Base-by-base conservation (phyloP, 2,329 filamentous ascomycete species). In the Rosellinia necatrix region DNA sequence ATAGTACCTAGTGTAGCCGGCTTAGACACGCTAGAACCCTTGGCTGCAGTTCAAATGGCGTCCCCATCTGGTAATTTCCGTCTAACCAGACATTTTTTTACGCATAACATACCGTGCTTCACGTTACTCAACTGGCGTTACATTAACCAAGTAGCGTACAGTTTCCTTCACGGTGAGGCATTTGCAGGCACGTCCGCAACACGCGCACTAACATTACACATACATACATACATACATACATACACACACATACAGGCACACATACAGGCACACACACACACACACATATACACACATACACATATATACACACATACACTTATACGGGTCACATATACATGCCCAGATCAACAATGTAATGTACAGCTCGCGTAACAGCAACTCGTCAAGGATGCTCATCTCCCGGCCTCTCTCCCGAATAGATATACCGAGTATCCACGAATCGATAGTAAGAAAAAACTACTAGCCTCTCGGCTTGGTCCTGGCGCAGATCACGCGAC, bases 401-500 rank as follows among this genome's bases (percentile, higher is more conserved):
- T 42, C 10, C 35, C 37, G 42, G 43, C 15, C 34, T 15, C 2
- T 8, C 4, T 27, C 37, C 43, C 17, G 43, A 12, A 22, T 29
- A n/a, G n/a, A n/a, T 17, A 13, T 30, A 46, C 27, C 34, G 21
- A 38, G 15, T 35, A 29, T 40, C 38, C 32, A 32, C 37, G 13
- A 22, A 25, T 30, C 15, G n/a, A 40, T 29, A 32, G 41, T 43
- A 55, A 58, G 42, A 38, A 51, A 50, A 34, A 17, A 10, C 9
- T 22, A 35, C 34, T 42, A 30, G 13, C 35, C 27, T 35, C 24
- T 9, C 25, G 17, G 15, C 12, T 40, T 35, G 32, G 47, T 37
- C 38, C 38, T 56, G 52, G 56, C 40, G 56, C 46, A 38, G 48
- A 59, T 59, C 56, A 59, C 52, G 56, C 56, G 37, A 56, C 38